Base-by-base conservation (phyloP, 2,329 filamentous ascomycete genomes). In the Endocalyx cinctus region DNA sequence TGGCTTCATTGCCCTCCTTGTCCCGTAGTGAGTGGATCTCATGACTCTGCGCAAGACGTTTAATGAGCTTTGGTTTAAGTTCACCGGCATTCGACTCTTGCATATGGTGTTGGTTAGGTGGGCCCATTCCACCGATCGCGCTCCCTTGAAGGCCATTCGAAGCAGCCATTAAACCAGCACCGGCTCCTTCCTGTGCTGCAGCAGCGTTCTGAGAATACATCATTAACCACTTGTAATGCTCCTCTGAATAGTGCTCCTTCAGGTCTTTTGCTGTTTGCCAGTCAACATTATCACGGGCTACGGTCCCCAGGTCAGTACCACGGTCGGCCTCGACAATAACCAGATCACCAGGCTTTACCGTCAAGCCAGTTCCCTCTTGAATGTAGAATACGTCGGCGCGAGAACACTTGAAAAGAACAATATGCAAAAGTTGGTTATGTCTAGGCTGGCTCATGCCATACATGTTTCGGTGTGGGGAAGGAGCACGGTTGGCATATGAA, bases 141-240 rank as follows among this genome's bases (percentile, higher is more conserved):
- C 82, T 84, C 35, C 77, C 79, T 42, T 80, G 77, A 39, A 81
- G 65, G 28, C 77, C 73, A 47, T 74, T 79, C 11, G 81, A 67
- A 11, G 76, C 73, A 8, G 81, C 73, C 61, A 82, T 72, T 33
- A 81, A 67, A 17, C 82, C 79, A 32, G 74, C 72, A 10, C 52
- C 51, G 6, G 73, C 65, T 16, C 76, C 72, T 41, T 82, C 79
- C 35, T 79, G 71, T 15, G 70, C 73, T 15, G 70, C 74, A 22
- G 74, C 74, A 6, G 77, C 86, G 54, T 79, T 85, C 57, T 88
- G 82, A 2, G 88, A 95, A 60, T 96, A 98, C 85, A 97, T 92
- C 84, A 97, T 95, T 33, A 98, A 73, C 87, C 90, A 97, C 53
- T 88, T 89, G 65, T 95, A 96, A 58, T 98, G 92, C 57, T 97